Evolutionary conservation across 116 monocot species (phyloP), one percentile per base, ranked within the genome.

Genomic region (Cymodocea nodosa): DNA sequence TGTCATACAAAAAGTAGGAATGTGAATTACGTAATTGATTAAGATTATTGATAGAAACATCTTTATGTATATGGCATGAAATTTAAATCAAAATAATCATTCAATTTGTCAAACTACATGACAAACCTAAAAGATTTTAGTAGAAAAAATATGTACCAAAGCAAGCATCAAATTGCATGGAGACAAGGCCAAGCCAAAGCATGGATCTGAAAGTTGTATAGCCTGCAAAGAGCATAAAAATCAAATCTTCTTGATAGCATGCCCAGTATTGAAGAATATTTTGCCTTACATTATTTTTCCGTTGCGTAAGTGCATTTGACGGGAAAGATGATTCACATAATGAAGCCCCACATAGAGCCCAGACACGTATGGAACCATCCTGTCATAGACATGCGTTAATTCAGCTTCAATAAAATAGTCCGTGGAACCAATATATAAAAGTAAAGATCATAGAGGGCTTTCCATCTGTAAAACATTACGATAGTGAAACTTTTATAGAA

Each of bases 111-210:
- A 44, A 44, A 44, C 44, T 44, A 44, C 44, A 44, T 44, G 44
- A 44, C 44, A 44, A 30, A 30, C 30, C 30, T 12, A 44, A 6
- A 11, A 3, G 44, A 44, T 44, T 1, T 36, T 56, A 56, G 56
- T 35, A 60, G 60, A n/a, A 65, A 24, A 65, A 51, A 15, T 14
- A 7, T 18, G 25, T 65, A 88, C 89, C 78, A 87, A 76, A 71
- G 84, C 74, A 84, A 89, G 74, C 75, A 83, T 73, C 60, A 82
- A 72, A 50, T 76, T 80, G 70, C 87, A 81, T 59, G 94, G 87
- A 23, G 94, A 82, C 40, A 84, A 19, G 55, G 84, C 86, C 74
- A 94, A 78, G 48, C 89, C 94, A 83, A 72, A 86, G 61, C 81
- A 87, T 22, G 78, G 79, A 70, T 94, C 89, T 36, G 77, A 77